phyloP scores from a whole-genome alignment of 75 land plant species.

The Picea sitchensis region DNA sequence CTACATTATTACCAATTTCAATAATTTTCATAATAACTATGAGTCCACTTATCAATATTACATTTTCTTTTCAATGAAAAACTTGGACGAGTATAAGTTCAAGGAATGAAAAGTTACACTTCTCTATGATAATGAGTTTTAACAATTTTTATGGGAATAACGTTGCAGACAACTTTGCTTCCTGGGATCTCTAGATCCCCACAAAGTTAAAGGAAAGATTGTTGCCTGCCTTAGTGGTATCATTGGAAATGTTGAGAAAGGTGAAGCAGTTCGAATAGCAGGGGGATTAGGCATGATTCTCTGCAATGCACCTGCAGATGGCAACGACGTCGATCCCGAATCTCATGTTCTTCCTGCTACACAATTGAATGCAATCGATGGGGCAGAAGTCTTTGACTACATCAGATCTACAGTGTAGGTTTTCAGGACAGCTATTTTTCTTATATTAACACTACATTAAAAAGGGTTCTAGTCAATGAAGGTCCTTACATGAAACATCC shows the following conservation, averaged over 20 bases:
- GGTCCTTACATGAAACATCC: too few relatives aligned
- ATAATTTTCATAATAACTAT: not conserved
- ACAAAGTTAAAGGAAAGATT: slow-evolving; percentile 48
- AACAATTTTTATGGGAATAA: not conserved
- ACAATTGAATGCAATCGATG: slow-evolving; percentile 16
- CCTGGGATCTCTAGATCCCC: slow-evolving; percentile 22
- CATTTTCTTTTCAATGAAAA: too few relatives aligned
- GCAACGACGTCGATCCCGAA: slow-evolving; percentile 14
- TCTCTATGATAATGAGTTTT: not conserved
- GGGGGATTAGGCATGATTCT: slow-evolving; percentile 44
- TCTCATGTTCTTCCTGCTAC: slow-evolving; percentile 39
- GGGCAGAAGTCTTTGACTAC: slow-evolving; percentile 15
- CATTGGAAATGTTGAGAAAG: slow-evolving; percentile 23
- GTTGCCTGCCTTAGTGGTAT: slow-evolving; percentile 35
- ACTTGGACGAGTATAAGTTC: not conserved
- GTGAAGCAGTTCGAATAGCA: slow-evolving; percentile 24
- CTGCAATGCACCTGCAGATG: slow-evolving; percentile 10
- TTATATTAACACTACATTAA: slow-evolving; percentile 8
- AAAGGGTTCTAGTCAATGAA: not conserved
- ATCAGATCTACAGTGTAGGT: slow-evolving; percentile 32
- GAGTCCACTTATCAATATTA: not conserved
- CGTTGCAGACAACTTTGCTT: slow-evolving; percentile 35
- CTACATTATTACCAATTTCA: not conserved
- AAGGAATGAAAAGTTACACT: not conserved
- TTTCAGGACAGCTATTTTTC: not conserved